Base-by-base conservation (phyloP, 108 stramenopile species). In the Cyclotella sp. region DNA sequence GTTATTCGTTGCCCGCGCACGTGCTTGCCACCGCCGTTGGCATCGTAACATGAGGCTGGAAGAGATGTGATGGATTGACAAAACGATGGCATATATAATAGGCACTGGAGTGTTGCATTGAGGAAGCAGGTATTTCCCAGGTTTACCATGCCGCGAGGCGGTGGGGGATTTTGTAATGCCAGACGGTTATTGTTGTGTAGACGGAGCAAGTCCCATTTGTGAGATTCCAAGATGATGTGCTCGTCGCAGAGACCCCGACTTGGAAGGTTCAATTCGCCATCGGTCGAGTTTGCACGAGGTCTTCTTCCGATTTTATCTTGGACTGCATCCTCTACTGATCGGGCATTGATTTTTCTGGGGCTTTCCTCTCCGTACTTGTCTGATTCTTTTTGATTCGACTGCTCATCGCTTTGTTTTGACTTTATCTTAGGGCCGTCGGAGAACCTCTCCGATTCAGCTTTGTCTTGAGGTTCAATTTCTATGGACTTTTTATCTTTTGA, bases 81-180 rank as follows among this genome's bases (percentile, higher is more conserved):
- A 68, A 99, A 91, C 8, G 92, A 86, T 59, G 98, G 97, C 42
- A 87, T 63, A 77, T 97, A 88, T 29, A 87, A 79, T 26, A 99
- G 79, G 74, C 97, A 98, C 70, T 99, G 98, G 16, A 99, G 57
- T 9, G 93, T 96, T 34, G 95, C 85, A 79, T 99, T 99, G 63
- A 99, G 67, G 77, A 96, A 99, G 84, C 98, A 99, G 9, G 97
- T 99, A 70, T 99, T 99, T 62, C 98, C 98, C 15, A 96, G 76
- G 73, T 99, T 99, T 34, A 75, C 53, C 28, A 99, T 83, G 18
- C 98, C 98, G 43, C 83, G 74, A 8, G 94, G 90, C 19, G 77
- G 49, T 10, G 64, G 51, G 30, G 84, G 70, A 51, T 65, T 58
- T 18, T 42, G 43, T 41, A 49, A 15, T 24, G 49, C 43, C 15